Evolutionary conservation across 768 basidiomycete species (phyloP).

Genomic region (Tulasnella sp.): DNA sequence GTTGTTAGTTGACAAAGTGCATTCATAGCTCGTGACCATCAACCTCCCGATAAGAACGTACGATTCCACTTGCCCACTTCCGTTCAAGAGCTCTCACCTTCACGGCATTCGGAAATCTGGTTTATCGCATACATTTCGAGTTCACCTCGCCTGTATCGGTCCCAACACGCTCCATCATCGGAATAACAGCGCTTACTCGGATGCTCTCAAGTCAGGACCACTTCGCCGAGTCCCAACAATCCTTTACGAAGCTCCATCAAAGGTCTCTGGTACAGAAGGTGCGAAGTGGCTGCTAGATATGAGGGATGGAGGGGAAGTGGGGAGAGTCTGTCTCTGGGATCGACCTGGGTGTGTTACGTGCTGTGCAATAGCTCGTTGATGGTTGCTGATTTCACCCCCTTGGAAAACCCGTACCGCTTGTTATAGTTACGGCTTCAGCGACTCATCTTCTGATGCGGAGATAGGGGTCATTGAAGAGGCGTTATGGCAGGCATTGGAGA

Average conservation of each 20-base stretch:
- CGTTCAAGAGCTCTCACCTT: conserved; percentile 7
- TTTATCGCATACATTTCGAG: neutral
- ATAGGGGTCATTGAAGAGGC: conserved; percentile 5
- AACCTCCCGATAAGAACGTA: conserved; percentile 6
- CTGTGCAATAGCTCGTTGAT: neutral
- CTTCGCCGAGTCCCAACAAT: neutral
- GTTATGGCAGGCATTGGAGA: conserved; percentile 2
- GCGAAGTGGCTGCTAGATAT: neutral
- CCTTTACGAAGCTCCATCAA: neutral
- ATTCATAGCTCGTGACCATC: conserved; percentile 12
- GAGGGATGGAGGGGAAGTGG: conserved; percentile 7
- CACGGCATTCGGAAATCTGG: neutral
- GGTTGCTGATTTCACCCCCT: neutral
- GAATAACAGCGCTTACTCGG: neutral
- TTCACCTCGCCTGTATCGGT: neutral
- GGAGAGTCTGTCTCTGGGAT: conserved; percentile 17
- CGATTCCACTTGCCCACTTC: conserved; percentile 21
- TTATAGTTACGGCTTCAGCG: conserved; percentile 12
- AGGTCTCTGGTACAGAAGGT: neutral
- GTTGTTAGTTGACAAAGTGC: neutral
- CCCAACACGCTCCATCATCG: neutral
- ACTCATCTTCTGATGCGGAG: neutral
- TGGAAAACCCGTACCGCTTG: neutral
- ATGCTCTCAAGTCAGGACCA: neutral
- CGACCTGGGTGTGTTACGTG: neutral